These are phyloP conservation scores for Populus simonii DNA, from an alignment of 345 rosid species.

Conservation along the genomic window DNA sequence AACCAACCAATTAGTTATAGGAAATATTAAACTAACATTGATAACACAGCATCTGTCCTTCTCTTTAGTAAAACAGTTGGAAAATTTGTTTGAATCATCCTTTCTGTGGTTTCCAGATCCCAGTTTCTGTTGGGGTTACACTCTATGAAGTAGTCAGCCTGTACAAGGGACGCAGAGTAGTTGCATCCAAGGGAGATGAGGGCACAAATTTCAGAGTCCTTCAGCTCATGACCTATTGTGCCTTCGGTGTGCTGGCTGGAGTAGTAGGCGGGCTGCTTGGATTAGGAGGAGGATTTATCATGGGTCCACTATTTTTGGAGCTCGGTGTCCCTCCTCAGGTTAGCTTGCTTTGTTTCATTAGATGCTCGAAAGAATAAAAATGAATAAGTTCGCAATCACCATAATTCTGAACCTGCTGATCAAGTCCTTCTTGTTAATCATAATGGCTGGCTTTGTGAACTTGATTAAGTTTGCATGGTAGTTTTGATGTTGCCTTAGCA, in stretches of 20 bases:
- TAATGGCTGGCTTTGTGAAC: not conserved
- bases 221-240: constrained; percentile 20
- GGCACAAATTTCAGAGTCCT: constrained; percentile 16
- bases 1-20: too few species aligned
- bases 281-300: constrained; percentile 40
- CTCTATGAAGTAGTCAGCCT: constrained; percentile 33
- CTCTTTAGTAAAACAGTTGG: too few species aligned
- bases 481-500: not conserved
- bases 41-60: too few species aligned
- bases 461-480: not conserved
- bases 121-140: constrained; percentile 19
- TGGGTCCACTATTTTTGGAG: constrained; percentile 44
- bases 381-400: not conserved
- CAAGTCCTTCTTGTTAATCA: too few species aligned
- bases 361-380: not conserved
- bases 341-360: not conserved
- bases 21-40: too few species aligned
- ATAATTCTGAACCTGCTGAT: not conserved
- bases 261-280: constrained; percentile 42
- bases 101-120: constrained; percentile 11
- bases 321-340: constrained; percentile 45
- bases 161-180: constrained; percentile 38
- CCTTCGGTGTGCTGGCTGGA: constrained; percentile 30
- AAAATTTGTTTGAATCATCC: not conserved
- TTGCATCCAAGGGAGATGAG: constrained; percentile 38